Conservation (phyloP, 1,284 basidiomycete genomes). For the Fomitiporia mediterranea region DNA sequence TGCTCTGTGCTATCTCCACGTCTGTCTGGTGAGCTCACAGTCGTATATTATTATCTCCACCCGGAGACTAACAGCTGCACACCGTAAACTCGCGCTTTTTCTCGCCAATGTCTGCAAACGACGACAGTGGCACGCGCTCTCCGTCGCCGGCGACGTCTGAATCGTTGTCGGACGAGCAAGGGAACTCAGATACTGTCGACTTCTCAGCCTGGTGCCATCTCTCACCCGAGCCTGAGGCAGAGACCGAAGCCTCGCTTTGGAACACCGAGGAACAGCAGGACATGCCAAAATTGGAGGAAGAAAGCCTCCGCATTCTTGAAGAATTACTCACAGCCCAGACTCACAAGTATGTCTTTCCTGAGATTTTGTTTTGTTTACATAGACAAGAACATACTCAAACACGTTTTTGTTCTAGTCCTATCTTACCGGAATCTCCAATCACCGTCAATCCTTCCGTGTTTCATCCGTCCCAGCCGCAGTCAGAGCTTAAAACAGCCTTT, state of each 20-base stretch:
- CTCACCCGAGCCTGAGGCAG: constrained; percentile 33
- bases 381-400: constrained; percentile 19
- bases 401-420: constrained; percentile 26
- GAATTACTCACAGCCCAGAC: constrained; percentile 67
- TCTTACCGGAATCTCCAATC: constrained; percentile 8
- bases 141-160: constrained; percentile 67
- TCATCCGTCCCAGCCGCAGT: constrained; percentile 3
- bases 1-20: background rate
- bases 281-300: constrained; percentile 34
- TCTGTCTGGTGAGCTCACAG: background rate
- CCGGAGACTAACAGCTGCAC: background rate
- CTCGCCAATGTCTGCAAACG: constrained; percentile 38
- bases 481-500: constrained; percentile 3
- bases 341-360: constrained; percentile 52
- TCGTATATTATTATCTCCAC: constrained; percentile 5
- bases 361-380: constrained; percentile 6
- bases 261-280: constrained; percentile 26
- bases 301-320: constrained; percentile 56
- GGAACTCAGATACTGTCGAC: constrained; percentile 46
- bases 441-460: constrained; percentile 20
- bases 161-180: constrained; percentile 47
- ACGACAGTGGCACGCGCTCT: constrained; percentile 59
- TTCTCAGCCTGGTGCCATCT: constrained; percentile 55
- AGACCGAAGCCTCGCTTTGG: constrained; percentile 34
- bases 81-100: background rate